These are phyloP conservation scores for Phytophthora pluvialis DNA, from an alignment of 352 stramenopile species.

Conservation along the genomic window DNA sequence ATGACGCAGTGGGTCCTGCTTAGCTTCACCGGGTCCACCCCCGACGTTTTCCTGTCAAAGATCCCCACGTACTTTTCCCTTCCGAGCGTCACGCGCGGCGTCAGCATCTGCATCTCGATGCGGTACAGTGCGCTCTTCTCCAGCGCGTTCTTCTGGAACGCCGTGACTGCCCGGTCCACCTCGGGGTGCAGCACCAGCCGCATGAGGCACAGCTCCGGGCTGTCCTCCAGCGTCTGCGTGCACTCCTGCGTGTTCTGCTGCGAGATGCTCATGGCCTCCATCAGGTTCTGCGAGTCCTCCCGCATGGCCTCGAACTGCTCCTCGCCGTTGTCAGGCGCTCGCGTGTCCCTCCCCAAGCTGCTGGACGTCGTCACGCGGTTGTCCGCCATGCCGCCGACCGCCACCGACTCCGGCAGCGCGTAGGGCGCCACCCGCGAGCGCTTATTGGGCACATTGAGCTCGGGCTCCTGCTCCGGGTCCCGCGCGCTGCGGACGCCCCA, in stretches of 20 bases:
- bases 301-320: constrained; percentile 41
- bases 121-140: constrained; percentile 59
- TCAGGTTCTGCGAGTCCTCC: constrained; percentile 65
- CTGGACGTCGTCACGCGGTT: constrained; percentile 17
- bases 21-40: constrained; percentile 66
- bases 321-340: constrained; percentile 10
- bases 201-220: constrained; percentile 59
- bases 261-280: constrained; percentile 76
- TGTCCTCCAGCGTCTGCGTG: constrained; percentile 75
- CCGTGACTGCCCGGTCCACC: constrained; percentile 63
- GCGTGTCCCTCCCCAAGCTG: constrained; percentile 23
- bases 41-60: constrained; percentile 63
- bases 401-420: constrained; percentile 9
- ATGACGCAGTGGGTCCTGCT: constrained; percentile 71
- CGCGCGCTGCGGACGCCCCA: constrained; percentile 28
- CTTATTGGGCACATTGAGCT: constrained; percentile 37
- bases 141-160: constrained; percentile 59
- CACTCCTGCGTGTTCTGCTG: constrained; percentile 81
- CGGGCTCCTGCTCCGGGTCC: constrained; percentile 47
- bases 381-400: constrained; percentile 1
- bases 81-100: constrained; percentile 51
- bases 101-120: constrained; percentile 66
- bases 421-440: constrained; percentile 28
- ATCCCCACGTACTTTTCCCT: constrained; percentile 61
- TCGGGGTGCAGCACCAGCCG: constrained; percentile 70